Conservation (phyloP, 202 grass and related monocot species). For the Thinopyrum obtusiflorum region DNA sequence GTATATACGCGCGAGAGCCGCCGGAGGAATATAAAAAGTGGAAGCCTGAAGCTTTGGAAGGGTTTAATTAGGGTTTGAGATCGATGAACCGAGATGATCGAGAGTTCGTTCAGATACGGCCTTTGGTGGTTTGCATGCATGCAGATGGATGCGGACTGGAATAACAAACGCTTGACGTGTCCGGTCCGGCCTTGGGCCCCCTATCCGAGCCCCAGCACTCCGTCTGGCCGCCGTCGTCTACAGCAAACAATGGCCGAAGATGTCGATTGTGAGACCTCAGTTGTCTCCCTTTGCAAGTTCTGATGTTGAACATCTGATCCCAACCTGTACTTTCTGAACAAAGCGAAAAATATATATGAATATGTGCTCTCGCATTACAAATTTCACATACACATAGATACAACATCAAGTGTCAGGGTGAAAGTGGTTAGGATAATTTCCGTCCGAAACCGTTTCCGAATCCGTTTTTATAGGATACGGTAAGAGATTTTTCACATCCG, state of each 20-base stretch:
- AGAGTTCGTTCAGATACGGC: constrained; percentile 9
- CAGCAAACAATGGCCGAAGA: not conserved
- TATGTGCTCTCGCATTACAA: too few species aligned
- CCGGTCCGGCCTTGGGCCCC: not conserved
- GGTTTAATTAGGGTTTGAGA: constrained; percentile 14
- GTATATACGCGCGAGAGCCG: not conserved
- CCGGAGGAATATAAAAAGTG: not conserved
- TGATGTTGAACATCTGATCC: too few species aligned
- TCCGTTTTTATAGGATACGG: too few species aligned
- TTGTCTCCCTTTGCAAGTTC: too few species aligned
- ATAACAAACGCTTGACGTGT: not conserved
- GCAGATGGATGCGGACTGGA: not conserved
- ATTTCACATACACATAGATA: too few species aligned
- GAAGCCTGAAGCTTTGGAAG: not conserved
- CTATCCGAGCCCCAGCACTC: not conserved
- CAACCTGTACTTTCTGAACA: too few species aligned
- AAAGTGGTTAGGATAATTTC: too few species aligned
- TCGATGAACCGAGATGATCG: not conserved
- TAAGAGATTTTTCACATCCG: too few species aligned
- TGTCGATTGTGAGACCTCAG: not conserved
- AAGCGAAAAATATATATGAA: too few species aligned
- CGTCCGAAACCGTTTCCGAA: too few species aligned
- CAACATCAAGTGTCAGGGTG: too few species aligned
- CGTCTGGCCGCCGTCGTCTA: not conserved
- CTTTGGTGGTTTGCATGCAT: not conserved